Evolutionary conservation across 2,329 filamentous ascomycete genomes (phyloP).

Genomic region (Pseudocercospora vitis): DNA sequence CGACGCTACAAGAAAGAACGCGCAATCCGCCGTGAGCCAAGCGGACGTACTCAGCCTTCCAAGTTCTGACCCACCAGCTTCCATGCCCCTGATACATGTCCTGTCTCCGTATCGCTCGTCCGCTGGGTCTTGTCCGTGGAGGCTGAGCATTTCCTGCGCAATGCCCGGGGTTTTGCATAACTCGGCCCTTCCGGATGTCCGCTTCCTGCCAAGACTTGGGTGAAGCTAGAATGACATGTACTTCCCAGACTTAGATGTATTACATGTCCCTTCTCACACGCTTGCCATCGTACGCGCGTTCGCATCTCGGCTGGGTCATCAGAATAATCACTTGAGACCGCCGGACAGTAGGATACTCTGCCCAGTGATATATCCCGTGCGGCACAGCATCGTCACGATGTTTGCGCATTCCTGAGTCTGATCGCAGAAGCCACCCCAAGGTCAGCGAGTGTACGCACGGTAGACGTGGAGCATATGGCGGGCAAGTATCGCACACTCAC

Average conservation of each 20-base stretch:
- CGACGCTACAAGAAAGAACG: neutral
- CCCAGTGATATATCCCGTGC: constrained; percentile 55
- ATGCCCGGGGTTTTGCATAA: neutral
- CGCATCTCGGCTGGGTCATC: neutral
- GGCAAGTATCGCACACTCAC: too few relatives aligned
- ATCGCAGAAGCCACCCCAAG: too few relatives aligned
- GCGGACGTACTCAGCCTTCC: neutral
- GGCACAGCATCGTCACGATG: constrained; percentile 60
- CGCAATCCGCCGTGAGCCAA: constrained; percentile 1
- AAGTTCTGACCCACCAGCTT: too few relatives aligned
- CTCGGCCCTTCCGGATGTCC: neutral
- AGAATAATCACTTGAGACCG: constrained; percentile 36
- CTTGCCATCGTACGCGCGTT: neutral
- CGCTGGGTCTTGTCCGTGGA: too few relatives aligned
- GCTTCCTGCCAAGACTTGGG: constrained; percentile 1
- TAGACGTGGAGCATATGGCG: too few relatives aligned
- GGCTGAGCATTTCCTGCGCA: neutral
- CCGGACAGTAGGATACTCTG: constrained; percentile 35
- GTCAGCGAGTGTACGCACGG: too few relatives aligned
- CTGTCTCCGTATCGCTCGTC: too few relatives aligned
- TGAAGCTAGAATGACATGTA: too few relatives aligned
- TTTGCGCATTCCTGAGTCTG: constrained; percentile 63
- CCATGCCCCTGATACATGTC: too few relatives aligned
- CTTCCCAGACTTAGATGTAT: too few relatives aligned
- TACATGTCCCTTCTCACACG: neutral